phyloP scores from a whole-genome alignment of 2,329 filamentous ascomycete species.

The Stachybotrys chlorohalonatus region DNA sequence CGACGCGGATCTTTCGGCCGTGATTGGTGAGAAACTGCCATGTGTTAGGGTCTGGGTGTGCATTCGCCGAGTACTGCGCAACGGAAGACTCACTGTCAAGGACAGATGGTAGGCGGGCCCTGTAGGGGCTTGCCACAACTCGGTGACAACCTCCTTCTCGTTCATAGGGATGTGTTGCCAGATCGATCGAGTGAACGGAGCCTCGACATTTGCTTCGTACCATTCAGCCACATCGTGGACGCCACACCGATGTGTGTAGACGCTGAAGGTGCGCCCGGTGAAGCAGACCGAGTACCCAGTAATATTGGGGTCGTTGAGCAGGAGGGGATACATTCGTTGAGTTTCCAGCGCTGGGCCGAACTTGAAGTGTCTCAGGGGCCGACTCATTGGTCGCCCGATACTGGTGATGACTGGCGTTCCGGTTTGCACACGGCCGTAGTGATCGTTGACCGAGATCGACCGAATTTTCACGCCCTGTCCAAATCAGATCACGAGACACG shows the following conservation, averaged over 20 bases:
- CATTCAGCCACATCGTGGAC: neutral
- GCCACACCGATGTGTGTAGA: neutral
- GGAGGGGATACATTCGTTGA: neutral
- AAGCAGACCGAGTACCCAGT: neutral
- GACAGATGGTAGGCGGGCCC: neutral
- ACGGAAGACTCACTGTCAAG: neutral
- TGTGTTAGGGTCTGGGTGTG: neutral
- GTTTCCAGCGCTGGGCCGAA: neutral
- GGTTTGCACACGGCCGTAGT: neutral
- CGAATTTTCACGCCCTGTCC: neutral
- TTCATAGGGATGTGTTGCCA: constrained; percentile 1
- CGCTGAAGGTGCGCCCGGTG: neutral
- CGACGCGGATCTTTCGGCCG: neutral
- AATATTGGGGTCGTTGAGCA: neutral
- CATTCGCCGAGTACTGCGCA: neutral
- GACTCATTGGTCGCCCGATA: neutral
- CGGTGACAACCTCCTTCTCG: neutral
- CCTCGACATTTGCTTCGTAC: too few species aligned
- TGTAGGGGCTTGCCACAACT: neutral
- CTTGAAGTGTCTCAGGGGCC: neutral
- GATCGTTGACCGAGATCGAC: neutral
- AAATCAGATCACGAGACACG: too few species aligned
- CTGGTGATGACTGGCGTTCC: neutral
- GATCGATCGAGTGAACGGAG: neutral
- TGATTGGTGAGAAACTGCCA: neutral